Evolutionary conservation across 768 basidiomycete species (phyloP).

Genomic region (Mycena amicta): DNA sequence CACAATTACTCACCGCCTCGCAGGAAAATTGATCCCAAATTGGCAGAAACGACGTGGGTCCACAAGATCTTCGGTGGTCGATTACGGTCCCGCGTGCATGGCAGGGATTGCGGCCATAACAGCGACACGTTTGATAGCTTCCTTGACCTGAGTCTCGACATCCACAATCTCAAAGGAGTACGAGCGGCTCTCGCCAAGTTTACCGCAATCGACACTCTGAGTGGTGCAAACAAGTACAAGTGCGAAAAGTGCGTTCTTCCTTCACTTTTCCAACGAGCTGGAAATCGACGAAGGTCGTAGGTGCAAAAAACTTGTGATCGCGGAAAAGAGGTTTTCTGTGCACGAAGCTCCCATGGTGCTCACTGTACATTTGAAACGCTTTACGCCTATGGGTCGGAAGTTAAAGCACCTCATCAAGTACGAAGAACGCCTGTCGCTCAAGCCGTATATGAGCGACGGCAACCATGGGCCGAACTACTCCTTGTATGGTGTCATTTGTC

Average conservation of each 20-base stretch:
- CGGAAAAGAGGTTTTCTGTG: conserved; percentile 88
- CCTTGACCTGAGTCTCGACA: conserved; percentile 91
- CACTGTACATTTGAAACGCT: conserved; percentile 94
- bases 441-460: conserved; percentile 82
- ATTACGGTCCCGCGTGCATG: conserved; percentile 88
- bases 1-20: not conserved
- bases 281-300: too few relatives aligned
- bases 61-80: conserved; percentile 93
- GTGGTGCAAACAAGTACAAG: conserved; percentile 94
- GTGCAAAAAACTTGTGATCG: conserved; percentile 89
- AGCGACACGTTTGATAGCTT: conserved; percentile 97
- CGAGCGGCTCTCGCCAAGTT: conserved; percentile 80
- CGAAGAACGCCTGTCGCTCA: conserved; percentile 70
- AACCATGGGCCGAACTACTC: conserved; percentile 79
- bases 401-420: conserved; percentile 79
- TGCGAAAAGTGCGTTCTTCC: conserved; percentile 88
- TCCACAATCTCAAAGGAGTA: conserved; percentile 61
- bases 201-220: conserved; percentile 77
- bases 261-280: too few relatives aligned
- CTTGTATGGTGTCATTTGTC: conserved; percentile 89
- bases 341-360: conserved; percentile 86
- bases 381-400: conserved; percentile 89
- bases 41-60: conserved; percentile 90
- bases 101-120: conserved; percentile 77
- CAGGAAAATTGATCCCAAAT: conserved; percentile 70